Evolutionary conservation across 2,329 filamentous ascomycete species (phyloP), one percentile per base, ranked within the genome.

Genomic region (Botrytis squamosa): DNA sequence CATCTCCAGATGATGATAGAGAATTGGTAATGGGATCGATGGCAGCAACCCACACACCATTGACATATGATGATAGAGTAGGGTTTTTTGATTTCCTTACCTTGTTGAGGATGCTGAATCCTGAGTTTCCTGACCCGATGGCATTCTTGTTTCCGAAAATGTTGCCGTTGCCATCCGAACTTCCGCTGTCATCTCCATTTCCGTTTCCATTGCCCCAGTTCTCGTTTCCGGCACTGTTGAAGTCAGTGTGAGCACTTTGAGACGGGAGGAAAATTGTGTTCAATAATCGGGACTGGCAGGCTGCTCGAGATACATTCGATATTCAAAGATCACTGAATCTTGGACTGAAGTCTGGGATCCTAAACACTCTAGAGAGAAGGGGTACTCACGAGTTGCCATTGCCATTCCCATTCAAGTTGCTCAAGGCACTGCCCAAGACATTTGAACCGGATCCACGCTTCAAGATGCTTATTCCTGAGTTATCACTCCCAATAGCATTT

Each of bases 61-160:
- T 49, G n/a, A 70, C 7, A 40, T 70, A 49, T 44, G 68, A 46
- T 59, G 68, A 70, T 40, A 18, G 2, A 18, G 40, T 42, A 59
- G 52, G 20, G 9, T 40, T 10, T 18, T 57, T 18, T 57, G 52
- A 29, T 62, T 63, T 62, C 49, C 68, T 63, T 70, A 70, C 68
- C 68, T 70, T 70, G 29, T 38, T 29, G 25, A 22, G 20, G 33
- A 49, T 16, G 10, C 33, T 49, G 20, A 63, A 38, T 29, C 57
- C 57, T 29, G 57, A 40, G 22, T 70, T 62, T 16, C 57, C 68
- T 29, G 55, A 38, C 4, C 40, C 40, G 20, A 62, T 70, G 4
- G 52, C 10, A 40, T 46, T 70, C 29, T 16, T 12, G 25, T 46
- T 63, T 33, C 40, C 67, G 18, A 60, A 46, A 9, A 22, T 38